Conservation (phyloP, 2,329 filamentous ascomycete genomes). For the Parastagonospora nodorum region DNA sequence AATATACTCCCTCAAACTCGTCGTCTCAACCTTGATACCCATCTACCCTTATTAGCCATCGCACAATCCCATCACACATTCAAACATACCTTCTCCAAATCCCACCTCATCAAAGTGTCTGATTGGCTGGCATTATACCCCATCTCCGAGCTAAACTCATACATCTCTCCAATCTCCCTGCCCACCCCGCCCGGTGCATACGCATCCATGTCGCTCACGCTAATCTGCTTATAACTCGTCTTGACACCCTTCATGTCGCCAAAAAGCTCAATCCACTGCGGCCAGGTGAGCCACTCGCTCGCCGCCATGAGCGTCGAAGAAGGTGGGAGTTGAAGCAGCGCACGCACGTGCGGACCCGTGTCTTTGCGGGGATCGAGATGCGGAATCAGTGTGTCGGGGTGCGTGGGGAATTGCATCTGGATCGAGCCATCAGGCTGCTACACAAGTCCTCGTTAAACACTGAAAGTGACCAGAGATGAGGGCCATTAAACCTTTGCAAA, state of each 20-base stretch:
- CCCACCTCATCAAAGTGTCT: constrained; percentile 13
- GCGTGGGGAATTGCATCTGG: constrained; percentile 21
- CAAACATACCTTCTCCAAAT: constrained; percentile 12
- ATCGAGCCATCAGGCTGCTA: constrained; percentile 17
- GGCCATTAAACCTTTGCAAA: constrained; percentile 26
- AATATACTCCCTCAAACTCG: constrained; percentile 12
- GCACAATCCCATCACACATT: background rate
- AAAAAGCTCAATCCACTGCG: constrained; percentile 29
- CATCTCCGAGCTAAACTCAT: constrained; percentile 32
- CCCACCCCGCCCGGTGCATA: constrained; percentile 26
- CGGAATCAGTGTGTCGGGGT: constrained; percentile 13
- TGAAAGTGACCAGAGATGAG: too few species aligned
- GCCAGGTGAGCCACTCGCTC: constrained; percentile 21
- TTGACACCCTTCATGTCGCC: constrained; percentile 21
- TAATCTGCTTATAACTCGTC: constrained; percentile 22
- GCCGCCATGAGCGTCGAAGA: constrained; percentile 31
- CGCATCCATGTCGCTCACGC: constrained; percentile 18
- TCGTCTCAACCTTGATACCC: constrained; percentile 14
- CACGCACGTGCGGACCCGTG: constrained; percentile 21
- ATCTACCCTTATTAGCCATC: constrained; percentile 6
- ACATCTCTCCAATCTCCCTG: constrained; percentile 36
- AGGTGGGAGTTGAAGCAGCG: constrained; percentile 22
- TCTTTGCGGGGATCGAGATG: constrained; percentile 21
- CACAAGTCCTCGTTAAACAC: too few species aligned
- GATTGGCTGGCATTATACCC: constrained; percentile 40